These are phyloP conservation scores for Tulasnella sp. DNA, from an alignment of 768 basidiomycete genomes.

Conservation along the genomic window DNA sequence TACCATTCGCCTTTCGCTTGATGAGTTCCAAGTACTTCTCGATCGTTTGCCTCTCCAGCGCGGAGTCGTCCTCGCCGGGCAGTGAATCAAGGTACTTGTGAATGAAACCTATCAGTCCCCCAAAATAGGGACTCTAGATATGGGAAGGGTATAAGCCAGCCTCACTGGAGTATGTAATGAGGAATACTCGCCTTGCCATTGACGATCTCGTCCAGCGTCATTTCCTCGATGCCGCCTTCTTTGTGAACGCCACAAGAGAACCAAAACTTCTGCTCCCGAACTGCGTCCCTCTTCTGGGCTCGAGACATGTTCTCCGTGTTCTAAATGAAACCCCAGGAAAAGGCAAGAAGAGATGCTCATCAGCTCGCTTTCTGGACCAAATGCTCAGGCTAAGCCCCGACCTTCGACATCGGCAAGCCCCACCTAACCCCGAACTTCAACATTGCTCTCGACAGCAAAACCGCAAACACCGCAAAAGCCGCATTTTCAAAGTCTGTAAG, in stretches of 20 bases:
- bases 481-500: conserved; percentile 99
- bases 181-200: background rate
- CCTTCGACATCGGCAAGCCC: conserved; percentile 96
- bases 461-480: conserved; percentile 90
- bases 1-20: conserved; percentile 72
- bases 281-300: conserved; percentile 80
- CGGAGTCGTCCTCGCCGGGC: background rate
- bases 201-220: conserved; percentile 62
- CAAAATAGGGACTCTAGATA: background rate
- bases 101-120: background rate
- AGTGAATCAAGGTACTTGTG: background rate
- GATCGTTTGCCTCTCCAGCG: conserved; percentile 61
- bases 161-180: background rate
- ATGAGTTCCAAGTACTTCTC: conserved; percentile 75
- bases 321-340: background rate
- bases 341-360: background rate
- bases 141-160: background rate
- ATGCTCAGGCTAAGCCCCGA: conserved; percentile 36
- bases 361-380: background rate
- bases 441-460: conserved; percentile 89
- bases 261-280: conserved; percentile 66
- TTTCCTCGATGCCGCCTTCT: conserved; percentile 83
- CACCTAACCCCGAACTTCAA: conserved; percentile 79
- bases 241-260: conserved; percentile 51
- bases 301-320: conserved; percentile 78